Evolutionary conservation across 2,329 filamentous ascomycete species (phyloP).

Genomic region (Penicillium sclerotiorum): DNA sequence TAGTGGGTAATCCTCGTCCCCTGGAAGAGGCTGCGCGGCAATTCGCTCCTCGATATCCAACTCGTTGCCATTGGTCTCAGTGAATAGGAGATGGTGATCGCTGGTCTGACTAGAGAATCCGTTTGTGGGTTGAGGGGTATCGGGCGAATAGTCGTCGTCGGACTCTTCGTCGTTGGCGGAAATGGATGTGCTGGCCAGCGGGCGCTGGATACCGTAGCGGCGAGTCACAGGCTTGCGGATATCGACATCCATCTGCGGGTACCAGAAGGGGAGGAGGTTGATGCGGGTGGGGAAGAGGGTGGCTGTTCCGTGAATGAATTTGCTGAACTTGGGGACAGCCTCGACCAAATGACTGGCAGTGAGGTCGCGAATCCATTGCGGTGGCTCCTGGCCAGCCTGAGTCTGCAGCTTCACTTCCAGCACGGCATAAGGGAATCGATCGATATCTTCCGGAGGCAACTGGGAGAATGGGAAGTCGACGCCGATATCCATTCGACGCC

Average conservation of each 20-base stretch:
- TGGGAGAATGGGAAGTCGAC: slow-evolving; percentile 95
- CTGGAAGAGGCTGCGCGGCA: slow-evolving; percentile 58
- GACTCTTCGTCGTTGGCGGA: slow-evolving; percentile 77
- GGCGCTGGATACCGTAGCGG: slow-evolving; percentile 85
- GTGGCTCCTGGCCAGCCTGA: slow-evolving; percentile 89
- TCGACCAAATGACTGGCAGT: slow-evolving; percentile 94
- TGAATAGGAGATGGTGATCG: slow-evolving; percentile 47
- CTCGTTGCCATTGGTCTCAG: slow-evolving; percentile 48
- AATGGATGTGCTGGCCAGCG: slow-evolving; percentile 71
- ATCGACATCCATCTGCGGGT: slow-evolving; percentile 97
- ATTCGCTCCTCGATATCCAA: slow-evolving; percentile 85
- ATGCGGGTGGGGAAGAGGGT: slow-evolving; percentile 85
- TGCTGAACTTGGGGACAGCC: slow-evolving; percentile 98
- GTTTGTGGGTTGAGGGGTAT: slow-evolving; percentile 5
- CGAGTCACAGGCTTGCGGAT: slow-evolving; percentile 91
- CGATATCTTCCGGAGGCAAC: slow-evolving; percentile 79
- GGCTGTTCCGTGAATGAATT: slow-evolving; percentile 95
- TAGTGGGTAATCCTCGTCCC: slow-evolving; percentile 74
- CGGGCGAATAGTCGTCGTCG: slow-evolving; percentile 61
- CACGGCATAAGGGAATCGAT: slow-evolving; percentile 92
- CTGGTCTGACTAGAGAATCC: slow-evolving; percentile 28
- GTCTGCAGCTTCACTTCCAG: slow-evolving; percentile 98
- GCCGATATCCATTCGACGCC: slow-evolving; percentile 95
- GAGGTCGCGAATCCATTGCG: slow-evolving; percentile 93
- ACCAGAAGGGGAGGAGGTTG: slow-evolving; percentile 91